Conservation (phyloP, 495 filamentous ascomycete genomes). For the Mytilinidion resinicola region DNA sequence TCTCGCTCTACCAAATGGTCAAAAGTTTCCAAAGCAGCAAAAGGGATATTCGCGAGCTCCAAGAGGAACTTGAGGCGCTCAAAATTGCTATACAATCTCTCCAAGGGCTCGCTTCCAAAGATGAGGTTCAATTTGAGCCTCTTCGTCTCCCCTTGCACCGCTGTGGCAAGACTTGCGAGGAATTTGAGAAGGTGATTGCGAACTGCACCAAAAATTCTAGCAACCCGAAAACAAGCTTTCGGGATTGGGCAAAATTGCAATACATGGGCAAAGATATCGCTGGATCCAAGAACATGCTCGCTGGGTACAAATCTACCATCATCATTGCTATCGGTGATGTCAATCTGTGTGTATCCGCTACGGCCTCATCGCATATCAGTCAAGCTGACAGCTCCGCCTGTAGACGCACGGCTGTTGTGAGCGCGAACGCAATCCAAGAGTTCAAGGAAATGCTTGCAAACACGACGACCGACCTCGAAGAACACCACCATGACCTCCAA, state of each 20-base stretch:
- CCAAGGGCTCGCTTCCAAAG: neutral
- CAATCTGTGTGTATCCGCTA: slow-evolving; percentile 1
- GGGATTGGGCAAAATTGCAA: slow-evolving; percentile 34
- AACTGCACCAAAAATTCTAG: slow-evolving; percentile 26
- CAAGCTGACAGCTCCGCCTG: too few species aligned
- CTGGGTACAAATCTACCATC: slow-evolving; percentile 1
- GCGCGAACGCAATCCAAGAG: too few species aligned
- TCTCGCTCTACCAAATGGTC: slow-evolving; percentile 37
- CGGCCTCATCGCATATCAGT: too few species aligned
- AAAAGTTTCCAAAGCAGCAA: slow-evolving; percentile 39
- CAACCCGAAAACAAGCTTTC: slow-evolving; percentile 30
- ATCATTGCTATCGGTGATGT: slow-evolving; percentile 1
- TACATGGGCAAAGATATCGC: slow-evolving; percentile 33
- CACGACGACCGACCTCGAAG: too few species aligned
- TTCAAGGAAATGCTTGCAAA: too few species aligned
- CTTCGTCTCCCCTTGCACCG: slow-evolving; percentile 26
- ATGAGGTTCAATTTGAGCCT: neutral
- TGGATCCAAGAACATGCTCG: slow-evolving; percentile 2
- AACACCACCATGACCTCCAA: too few species aligned
- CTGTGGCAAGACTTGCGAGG: slow-evolving; percentile 33
- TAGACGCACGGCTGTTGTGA: too few species aligned
- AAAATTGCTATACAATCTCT: neutral
- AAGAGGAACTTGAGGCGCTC: slow-evolving; percentile 39
- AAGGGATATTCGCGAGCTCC: slow-evolving; percentile 39
- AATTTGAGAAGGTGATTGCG: slow-evolving; percentile 28